Evolutionary conservation across 495 filamentous ascomycete genomes (phyloP).

Genomic region (Neurospora intermedia): DNA sequence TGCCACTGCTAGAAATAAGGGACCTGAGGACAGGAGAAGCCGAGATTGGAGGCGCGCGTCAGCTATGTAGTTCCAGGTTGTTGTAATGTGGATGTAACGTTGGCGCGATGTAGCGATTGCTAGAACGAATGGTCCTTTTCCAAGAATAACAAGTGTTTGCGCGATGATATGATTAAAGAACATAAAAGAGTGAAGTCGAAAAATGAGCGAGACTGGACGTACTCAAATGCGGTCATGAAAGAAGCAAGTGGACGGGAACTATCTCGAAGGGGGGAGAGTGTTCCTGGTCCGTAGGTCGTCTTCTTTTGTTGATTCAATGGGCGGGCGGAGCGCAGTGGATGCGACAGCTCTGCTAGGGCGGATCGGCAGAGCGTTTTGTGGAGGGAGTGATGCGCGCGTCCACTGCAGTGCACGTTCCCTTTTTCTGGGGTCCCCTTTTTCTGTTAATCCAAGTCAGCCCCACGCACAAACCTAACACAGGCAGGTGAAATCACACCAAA

Average conservation of each 20-base stretch:
- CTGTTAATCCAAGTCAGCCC: neutral
- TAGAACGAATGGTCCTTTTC: neutral
- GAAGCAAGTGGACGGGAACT: neutral
- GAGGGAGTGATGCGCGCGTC: neutral
- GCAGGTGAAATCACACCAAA: neutral
- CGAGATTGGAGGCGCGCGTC: slow-evolving; percentile 1
- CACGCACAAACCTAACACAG: neutral
- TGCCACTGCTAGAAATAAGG: slow-evolving; percentile 15
- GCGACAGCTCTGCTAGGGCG: neutral
- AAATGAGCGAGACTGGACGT: neutral
- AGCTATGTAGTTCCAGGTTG: neutral
- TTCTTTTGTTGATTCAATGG: neutral
- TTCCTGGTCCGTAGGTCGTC: neutral
- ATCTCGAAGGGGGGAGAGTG: neutral
- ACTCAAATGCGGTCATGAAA: neutral
- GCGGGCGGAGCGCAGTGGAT: neutral
- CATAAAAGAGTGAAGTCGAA: neutral
- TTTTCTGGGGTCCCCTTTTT: neutral
- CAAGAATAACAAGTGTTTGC: neutral
- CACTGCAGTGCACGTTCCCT: neutral
- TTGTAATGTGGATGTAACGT: neutral
- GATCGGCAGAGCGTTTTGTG: neutral
- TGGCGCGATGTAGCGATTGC: neutral
- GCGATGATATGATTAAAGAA: neutral
- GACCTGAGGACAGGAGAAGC: slow-evolving; percentile 9